A percentile compares a stretch with the other conserved stretches of the same genome.
Conservation (phyloP, 371 early-diverging fungal genomes). For the Rhizopus stolonifer region DNA sequence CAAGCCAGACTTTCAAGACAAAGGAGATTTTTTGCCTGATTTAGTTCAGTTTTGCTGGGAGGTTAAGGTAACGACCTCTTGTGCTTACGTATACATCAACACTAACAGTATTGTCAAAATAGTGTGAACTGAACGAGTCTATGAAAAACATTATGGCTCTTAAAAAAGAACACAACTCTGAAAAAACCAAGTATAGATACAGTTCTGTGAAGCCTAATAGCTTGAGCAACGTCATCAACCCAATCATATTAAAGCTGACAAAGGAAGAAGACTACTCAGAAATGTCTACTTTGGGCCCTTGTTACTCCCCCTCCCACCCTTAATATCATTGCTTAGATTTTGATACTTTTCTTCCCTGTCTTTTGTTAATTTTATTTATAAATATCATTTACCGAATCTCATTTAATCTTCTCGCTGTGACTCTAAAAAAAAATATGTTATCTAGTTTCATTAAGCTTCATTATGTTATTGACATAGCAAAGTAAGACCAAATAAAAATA, state of each 20-base stretch:
- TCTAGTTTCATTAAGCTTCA: too few relatives aligned
- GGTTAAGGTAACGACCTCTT: conserved; percentile 12
- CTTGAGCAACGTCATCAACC: conserved; percentile 8
- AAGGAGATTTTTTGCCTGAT: conserved; percentile 11
- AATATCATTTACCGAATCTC: too few relatives aligned
- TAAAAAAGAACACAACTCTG: conserved; percentile 6
- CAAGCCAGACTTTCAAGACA: conserved; percentile 13
- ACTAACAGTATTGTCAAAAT: conserved; percentile 14
- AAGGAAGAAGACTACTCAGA: conserved; percentile 8
- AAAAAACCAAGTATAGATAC: conserved; percentile 9
- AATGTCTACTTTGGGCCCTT: conserved; percentile 10
- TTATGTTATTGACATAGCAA: too few relatives aligned
- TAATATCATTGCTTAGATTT: conserved; percentile 8
- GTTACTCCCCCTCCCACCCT: conserved; percentile 7
- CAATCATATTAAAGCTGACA: conserved; percentile 13
- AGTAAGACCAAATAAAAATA: too few relatives aligned
- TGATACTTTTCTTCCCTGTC: neutral
- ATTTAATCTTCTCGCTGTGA: too few relatives aligned
- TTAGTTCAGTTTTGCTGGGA: conserved; percentile 11
- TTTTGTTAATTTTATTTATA: neutral
- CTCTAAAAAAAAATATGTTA: too few relatives aligned
- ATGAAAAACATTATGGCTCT: conserved; percentile 7
- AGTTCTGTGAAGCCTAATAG: conserved; percentile 1
- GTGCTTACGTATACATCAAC: conserved; percentile 1
- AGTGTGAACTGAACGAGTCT: conserved; percentile 8